Evolutionary conservation across 2,329 filamentous ascomycete species (phyloP), one percentile per base, ranked within the genome.

Genomic region (Endothia cerciana): DNA sequence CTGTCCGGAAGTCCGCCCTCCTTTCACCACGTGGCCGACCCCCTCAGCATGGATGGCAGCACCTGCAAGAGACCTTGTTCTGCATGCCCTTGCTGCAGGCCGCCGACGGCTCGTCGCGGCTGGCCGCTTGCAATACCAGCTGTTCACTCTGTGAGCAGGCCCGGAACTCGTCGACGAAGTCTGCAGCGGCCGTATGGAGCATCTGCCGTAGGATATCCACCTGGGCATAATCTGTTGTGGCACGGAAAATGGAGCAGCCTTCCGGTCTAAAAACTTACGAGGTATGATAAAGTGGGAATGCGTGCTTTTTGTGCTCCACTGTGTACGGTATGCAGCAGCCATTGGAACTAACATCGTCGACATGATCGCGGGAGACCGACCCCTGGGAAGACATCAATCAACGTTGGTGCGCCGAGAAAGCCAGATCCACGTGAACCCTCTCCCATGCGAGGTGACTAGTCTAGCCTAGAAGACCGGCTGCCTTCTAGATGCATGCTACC

Each of bases 11-110:
- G 36, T 25, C 45, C 43, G 30, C 51, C n/a, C 47, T 30, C 45
- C 59, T 4, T 61, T 8, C 22, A 61, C 59, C 59, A 61, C 59
- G 59, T 61, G 59, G 59, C 59, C 30, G n/a, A 25, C 33, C 55
- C 33, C 33, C 25, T 58, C n/a, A 25, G 17, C 55, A 58, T 40
- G 55, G 55, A 41, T 58, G 55, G 13, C n/a, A 7, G 33, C 6
- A 58, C 22, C 55, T 58, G 55, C 55, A 58, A 25, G 55, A 40
- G 36, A 36, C 55, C 55, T 28, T 58, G 55, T 11, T 58, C 36
- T 61, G 59, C 59, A 61, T 61, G n/a, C 11, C 11, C 22, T 41
- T 45, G n/a, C 59, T 51, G 59, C 45, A 61, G 59, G 22, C 45
- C 17, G 25, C n/a, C n/a, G 22, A 51, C 19, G 22, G 40, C n/a